Conservation (phyloP, 495 filamentous ascomycete genomes). For the Penicillium manginii region DNA sequence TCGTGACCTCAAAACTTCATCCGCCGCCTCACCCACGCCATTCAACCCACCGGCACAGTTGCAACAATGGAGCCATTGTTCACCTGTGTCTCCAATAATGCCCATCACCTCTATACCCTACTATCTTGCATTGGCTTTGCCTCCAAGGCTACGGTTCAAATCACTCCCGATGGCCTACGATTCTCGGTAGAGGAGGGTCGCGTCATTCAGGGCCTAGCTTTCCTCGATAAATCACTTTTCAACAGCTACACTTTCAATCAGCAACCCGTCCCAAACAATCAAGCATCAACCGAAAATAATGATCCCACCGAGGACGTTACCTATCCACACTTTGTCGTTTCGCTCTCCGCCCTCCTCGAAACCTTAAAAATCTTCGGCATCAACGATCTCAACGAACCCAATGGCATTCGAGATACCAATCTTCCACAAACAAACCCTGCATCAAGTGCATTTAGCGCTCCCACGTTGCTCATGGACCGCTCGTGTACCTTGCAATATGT, state of each 20-base stretch:
- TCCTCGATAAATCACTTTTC: constrained; percentile 85
- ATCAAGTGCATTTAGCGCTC: constrained; percentile 73
- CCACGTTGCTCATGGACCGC: constrained; percentile 74
- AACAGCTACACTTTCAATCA: constrained; percentile 73
- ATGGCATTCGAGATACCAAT: constrained; percentile 48
- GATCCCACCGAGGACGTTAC: constrained; percentile 36
- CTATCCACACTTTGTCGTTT: constrained; percentile 73
- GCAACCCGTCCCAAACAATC: constrained; percentile 30
- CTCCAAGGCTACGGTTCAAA: constrained; percentile 78
- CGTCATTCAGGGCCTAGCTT: constrained; percentile 84
- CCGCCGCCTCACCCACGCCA: constrained; percentile 13
- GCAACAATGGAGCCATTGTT: constrained; percentile 61
- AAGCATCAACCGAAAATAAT: constrained; percentile 40
- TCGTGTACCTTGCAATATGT: constrained; percentile 82
- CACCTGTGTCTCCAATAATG: constrained; percentile 81
- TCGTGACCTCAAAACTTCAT: constrained; percentile 15
- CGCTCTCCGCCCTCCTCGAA: constrained; percentile 84
- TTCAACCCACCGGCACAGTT: not conserved
- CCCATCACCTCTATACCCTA: constrained; percentile 85
- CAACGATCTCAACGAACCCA: constrained; percentile 65
- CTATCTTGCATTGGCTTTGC: constrained; percentile 86
- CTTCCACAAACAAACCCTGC: constrained; percentile 48
- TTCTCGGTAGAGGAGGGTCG: constrained; percentile 84
- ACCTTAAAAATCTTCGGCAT: constrained; percentile 92
- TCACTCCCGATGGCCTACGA: constrained; percentile 79